A percentile compares a stretch with the other conserved stretches of the same genome.
phyloP scores from a whole-genome alignment of 106 monocot genomes.

The Cymbidium sinense region DNA sequence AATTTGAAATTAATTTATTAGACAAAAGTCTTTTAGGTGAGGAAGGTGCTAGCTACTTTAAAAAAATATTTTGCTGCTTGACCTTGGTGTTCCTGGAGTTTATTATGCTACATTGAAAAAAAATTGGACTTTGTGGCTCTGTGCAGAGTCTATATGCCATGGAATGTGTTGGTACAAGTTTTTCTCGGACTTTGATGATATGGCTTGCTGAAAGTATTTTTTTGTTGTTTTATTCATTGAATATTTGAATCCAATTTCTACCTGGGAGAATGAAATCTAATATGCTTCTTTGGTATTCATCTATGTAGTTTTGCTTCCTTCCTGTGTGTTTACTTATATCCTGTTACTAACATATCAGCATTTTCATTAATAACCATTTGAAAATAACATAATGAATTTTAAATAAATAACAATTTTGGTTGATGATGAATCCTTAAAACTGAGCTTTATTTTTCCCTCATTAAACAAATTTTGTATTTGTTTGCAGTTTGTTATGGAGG shows the following conservation, averaged over 20 bases:
- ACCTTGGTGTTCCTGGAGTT: too few relatives aligned
- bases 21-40: too few relatives aligned
- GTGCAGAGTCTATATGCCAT: too few relatives aligned
- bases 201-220: too few relatives aligned
- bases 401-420: neutral
- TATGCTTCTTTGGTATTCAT: neutral
- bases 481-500: slow-evolving; percentile 75
- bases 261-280: neutral
- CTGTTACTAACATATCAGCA: neutral
- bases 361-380: neutral
- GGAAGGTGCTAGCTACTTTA: too few relatives aligned
- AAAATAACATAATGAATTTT: too few relatives aligned
- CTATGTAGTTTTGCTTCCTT: neutral
- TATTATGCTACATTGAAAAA: too few relatives aligned
- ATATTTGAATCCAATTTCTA: neutral
- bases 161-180: too few relatives aligned
- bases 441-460: slow-evolving; percentile 1
- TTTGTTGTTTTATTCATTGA: neutral
- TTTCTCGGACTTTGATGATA: too few relatives aligned
- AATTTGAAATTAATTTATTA: too few relatives aligned
- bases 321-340: neutral
- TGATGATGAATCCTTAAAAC: neutral
- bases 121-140: too few relatives aligned
- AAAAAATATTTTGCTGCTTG: too few relatives aligned
- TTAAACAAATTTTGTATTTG: slow-evolving; percentile 8